Conservation (phyloP, 2,329 filamentous ascomycete genomes). For the Colletotrichum tanaceti region DNA sequence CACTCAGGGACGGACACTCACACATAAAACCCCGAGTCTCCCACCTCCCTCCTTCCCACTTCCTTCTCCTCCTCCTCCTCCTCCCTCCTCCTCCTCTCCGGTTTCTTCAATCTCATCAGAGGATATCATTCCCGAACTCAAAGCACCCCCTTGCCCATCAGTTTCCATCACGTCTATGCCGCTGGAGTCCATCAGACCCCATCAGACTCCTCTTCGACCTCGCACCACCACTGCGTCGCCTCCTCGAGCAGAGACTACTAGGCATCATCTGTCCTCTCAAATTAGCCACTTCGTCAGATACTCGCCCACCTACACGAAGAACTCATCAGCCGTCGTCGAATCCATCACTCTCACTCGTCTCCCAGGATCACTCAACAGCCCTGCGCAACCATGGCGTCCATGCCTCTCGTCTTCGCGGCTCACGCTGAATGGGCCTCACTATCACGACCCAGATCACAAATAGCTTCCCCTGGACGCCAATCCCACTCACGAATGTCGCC, state of each 20-base stretch:
- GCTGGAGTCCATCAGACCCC: constrained; percentile 6
- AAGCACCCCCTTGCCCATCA: constrained; percentile 18
- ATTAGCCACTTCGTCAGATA: not conserved
- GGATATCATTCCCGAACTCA: constrained; percentile 5
- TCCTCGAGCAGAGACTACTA: not conserved
- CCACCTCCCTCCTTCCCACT: constrained; percentile 36
- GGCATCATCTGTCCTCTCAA: not conserved
- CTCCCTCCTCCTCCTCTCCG: constrained; percentile 20
- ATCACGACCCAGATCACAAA: not conserved
- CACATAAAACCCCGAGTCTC: constrained; percentile 41
- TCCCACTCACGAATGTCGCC: not conserved
- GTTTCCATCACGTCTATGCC: constrained; percentile 11
- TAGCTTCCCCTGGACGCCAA: not conserved
- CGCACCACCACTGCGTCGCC: constrained; percentile 1
- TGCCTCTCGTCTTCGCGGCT: constrained; percentile 5
- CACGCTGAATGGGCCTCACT: constrained; percentile 1
- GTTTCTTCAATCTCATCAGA: constrained; percentile 19
- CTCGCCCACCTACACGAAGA: not conserved
- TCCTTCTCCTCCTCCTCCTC: constrained; percentile 4
- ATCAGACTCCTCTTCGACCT: constrained; percentile 1
- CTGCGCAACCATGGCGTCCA: constrained; percentile 13
- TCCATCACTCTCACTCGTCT: not conserved
- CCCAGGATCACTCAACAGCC: not conserved
- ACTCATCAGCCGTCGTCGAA: not conserved
- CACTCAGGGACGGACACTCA: constrained; percentile 29